Conservation (phyloP, 2,329 filamentous ascomycete species). For the Fusarium beomiforme region DNA sequence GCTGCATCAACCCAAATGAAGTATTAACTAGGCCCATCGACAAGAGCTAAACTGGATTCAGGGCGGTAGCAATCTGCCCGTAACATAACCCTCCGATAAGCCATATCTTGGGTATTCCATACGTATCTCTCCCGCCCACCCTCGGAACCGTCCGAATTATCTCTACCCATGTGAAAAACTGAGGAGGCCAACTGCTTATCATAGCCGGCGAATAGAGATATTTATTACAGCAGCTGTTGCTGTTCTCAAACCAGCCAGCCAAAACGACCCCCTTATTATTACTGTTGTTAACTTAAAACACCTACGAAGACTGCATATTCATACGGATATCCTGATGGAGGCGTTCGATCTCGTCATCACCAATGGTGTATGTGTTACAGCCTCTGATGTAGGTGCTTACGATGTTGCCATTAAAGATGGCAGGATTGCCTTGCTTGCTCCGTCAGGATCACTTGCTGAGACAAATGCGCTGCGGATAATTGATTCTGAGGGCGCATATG, state of each 20-base stretch:
- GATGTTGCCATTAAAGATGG: background rate
- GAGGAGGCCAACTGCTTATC: background rate
- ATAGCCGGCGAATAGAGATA: background rate
- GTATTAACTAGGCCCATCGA: background rate
- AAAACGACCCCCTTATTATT: background rate
- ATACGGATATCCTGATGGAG: background rate
- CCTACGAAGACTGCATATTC: background rate
- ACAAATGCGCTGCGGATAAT: background rate
- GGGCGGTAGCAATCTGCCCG: background rate
- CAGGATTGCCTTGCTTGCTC: background rate
- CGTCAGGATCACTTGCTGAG: background rate
- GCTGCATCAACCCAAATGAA: background rate
- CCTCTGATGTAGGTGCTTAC: background rate
- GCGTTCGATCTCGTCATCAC: background rate
- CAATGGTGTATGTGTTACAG: background rate
- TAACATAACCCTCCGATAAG: background rate
- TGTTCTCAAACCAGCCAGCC: background rate
- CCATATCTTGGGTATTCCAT: background rate
- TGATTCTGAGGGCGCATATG: background rate
- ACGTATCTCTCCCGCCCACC: background rate
- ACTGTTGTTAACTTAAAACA: background rate
- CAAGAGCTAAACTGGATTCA: background rate
- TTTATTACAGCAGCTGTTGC: background rate
- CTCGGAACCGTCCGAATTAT: background rate
- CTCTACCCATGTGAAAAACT: background rate